A percentile compares a stretch with the other conserved stretches of the same genome.
Conservation (phyloP, 192 early-diverging fungal species). For the Diversispora eburnea region DNA sequence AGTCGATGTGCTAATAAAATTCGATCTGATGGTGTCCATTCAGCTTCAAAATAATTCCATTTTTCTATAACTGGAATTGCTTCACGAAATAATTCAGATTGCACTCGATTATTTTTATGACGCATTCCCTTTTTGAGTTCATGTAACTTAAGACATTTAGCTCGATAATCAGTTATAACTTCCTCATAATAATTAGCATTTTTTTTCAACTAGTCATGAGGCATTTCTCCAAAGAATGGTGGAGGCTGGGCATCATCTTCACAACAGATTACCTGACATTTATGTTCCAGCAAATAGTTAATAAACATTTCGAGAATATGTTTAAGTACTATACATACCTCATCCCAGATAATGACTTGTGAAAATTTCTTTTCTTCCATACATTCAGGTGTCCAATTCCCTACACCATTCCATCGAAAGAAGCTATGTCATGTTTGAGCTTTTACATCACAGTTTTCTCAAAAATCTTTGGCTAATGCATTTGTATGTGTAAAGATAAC, state of each 20-base stretch:
- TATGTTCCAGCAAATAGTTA: constrained; percentile 22
- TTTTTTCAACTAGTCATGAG: constrained; percentile 21
- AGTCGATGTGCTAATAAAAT: constrained; percentile 18
- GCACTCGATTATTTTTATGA: constrained; percentile 10
- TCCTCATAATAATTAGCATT: constrained; percentile 20
- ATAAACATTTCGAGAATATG: constrained; percentile 24
- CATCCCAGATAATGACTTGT: constrained; percentile 12
- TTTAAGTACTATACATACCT: constrained; percentile 13
- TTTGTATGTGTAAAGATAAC: constrained; percentile 9
- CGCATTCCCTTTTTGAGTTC: constrained; percentile 24
- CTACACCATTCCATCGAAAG: constrained; percentile 4
- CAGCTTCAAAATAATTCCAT: constrained; percentile 15
- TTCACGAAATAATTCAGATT: constrained; percentile 4
- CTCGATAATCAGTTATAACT: constrained; percentile 18
- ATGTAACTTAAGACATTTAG: constrained; percentile 9
- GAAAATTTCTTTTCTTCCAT: constrained; percentile 8
- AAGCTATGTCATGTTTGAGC: constrained; percentile 18
- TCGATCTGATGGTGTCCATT: constrained; percentile 14
- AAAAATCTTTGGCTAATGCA: constrained; percentile 6
- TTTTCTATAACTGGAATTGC: constrained; percentile 19
- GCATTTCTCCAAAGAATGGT: constrained; percentile 23
- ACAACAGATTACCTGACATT: constrained; percentile 25
- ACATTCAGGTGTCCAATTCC: not conserved
- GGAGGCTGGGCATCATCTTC: constrained; percentile 12
- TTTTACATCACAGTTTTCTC: not conserved